Evolutionary conservation across 2,329 filamentous ascomycete genomes (phyloP), one percentile per base, ranked within the genome.

Genomic region (Diaporthe ampelina): DNA sequence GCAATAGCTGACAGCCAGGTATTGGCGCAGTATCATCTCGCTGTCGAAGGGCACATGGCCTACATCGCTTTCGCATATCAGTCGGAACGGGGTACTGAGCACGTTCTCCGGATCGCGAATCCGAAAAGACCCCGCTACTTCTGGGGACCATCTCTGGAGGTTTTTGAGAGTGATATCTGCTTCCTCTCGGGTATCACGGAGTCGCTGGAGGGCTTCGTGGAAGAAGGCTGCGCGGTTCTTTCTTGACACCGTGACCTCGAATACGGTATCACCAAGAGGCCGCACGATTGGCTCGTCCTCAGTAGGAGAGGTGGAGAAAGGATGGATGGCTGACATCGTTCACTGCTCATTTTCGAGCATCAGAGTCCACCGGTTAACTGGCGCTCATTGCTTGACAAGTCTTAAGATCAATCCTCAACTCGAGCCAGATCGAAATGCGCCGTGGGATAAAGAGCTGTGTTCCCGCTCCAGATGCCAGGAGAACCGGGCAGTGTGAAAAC

Each of bases 1-100:
- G 26, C 52, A 56, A 56, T 56, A 56, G 52, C 52, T 56, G 17
- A 56, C 52, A 21, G 52, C 52, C 52, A 56, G 26, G 52, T 56
- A 56, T 56, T 56, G 52, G 52, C 52, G 52, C 26, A 56, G 52
- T 56, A 56, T 56, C 52, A 19, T 56, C 52, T 56, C 52, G 52
- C 17, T 11, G 52, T 56, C 52, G 17, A 56, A 56, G 52, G 52
- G 52, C 52, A 56, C 52, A 56, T 56, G 52, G 52, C 52, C 52
- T 56, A 32, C 26, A 21, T 56, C 52, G 52, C 52, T 56, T 56
- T 56, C 52, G 52, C 52, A 56, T 4, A 56, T 56, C 17, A 56
- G 52, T 56, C 52, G 52, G 52, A 56, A 56, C 26, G 52, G 52
- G 17, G 52, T 56, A 56, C 52, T 56, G 8, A 56, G 52, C 52